Evolutionary conservation across 306 rosid species (phyloP).

Genomic region (Delonix regia): DNA sequence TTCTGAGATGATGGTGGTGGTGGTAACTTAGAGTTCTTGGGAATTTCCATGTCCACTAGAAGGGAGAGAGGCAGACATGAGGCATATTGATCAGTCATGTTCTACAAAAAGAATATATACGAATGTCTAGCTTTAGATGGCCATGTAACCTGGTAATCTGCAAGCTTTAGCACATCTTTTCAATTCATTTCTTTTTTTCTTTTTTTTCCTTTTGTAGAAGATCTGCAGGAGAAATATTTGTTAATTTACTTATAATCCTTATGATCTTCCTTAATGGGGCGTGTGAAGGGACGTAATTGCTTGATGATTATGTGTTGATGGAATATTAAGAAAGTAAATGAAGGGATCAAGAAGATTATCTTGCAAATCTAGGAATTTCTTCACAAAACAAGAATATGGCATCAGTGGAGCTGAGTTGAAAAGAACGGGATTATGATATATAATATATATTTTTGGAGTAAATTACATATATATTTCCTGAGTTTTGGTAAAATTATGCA

Average conservation of each 20-base stretch:
- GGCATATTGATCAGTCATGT: conserved; percentile 49
- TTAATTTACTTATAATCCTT: not conserved
- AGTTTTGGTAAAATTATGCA: too few relatives aligned
- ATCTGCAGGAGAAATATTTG: conserved; percentile 4
- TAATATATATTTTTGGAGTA: too few relatives aligned
- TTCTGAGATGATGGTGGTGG: conserved; percentile 39
- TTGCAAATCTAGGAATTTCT: conserved; percentile 19
- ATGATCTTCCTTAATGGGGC: not conserved
- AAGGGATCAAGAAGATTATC: conserved; percentile 19
- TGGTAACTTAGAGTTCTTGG: conserved; percentile 41
- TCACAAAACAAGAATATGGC: conserved; percentile 32
- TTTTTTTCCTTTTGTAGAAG: not conserved
- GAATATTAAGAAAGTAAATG: not conserved
- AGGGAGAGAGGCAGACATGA: conserved; percentile 50
- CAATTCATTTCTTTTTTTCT: not conserved
- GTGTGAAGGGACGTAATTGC: not conserved
- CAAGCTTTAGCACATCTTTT: not conserved
- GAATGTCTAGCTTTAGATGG: conserved; percentile 36
- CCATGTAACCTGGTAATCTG: not conserved
- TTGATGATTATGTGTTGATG: not conserved
- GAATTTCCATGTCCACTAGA: conserved; percentile 57
- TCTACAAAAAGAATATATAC: conserved; percentile 54
- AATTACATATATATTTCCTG: too few relatives aligned
- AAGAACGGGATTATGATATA: not conserved
- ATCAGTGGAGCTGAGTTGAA: conserved; percentile 3